Base-by-base conservation (phyloP, 257 asterid species). In the Forsythia suspensa region DNA sequence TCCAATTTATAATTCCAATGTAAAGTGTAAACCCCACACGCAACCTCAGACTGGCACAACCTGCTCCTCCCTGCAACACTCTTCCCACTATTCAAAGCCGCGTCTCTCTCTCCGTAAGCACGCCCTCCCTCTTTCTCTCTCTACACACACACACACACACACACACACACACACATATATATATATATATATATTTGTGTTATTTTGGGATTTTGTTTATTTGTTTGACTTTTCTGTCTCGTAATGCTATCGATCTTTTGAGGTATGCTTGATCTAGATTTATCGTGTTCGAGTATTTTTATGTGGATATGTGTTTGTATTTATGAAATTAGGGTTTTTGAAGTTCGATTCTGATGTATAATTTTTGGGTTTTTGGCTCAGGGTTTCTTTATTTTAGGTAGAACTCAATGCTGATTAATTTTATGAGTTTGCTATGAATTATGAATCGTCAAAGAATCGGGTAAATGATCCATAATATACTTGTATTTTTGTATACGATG, bases 41-140 rank as follows among this genome's bases (percentile, higher is more conserved):
- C 80, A 80, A 75, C 15, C 72, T 71, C 83, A 51, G 76, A 59
- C 66, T 80, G 84, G 76, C 77, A 81, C 85, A 77, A 77, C 87
- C 85, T 81, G 85, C 80, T 77, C 83, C 61, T 80, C 82, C 71
- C 86, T 77, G 80, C 85, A 77, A 77, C 89, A 76, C 91, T 76
- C 83, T 80, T 82, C 65, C 74, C 85, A 75, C 79, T 61, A 78
- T 84, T 84, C 85, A 88, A 77, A 81, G 74, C 80, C 90, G 87
- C 85, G 81, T 84, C 74, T 83, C 71, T 73, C 51, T 77, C 83
- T 42, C 82, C 59, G 88, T 87, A 82, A 82, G 88, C 73, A 39
- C 68, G 40, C 72, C 38, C 0, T 71, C 48, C 59, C 37, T 63
- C 77, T 70, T 81, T 75, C 78, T 78, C 73, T 72, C 81, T 73